Evolutionary conservation across 2,329 filamentous ascomycete species (phyloP).

Genomic region (Fusarium pseudonygamai): DNA sequence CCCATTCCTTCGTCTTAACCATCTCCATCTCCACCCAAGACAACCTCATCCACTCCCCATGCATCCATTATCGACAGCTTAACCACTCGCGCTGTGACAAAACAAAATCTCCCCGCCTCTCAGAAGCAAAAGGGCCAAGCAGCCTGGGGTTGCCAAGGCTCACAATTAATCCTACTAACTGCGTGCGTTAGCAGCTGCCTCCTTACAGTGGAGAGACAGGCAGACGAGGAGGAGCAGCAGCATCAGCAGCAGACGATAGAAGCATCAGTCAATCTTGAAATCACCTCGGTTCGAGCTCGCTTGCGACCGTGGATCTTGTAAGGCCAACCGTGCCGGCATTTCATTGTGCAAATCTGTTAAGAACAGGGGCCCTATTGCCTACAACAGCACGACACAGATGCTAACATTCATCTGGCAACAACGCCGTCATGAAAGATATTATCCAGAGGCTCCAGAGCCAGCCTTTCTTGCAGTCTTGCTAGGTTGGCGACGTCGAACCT

Average conservation of each 20-base stretch:
- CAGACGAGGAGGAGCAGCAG: not conserved
- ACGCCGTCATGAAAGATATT: constrained; percentile 21
- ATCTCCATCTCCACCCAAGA: constrained; percentile 22
- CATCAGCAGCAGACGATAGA: not conserved
- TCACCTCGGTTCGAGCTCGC: constrained; percentile 16
- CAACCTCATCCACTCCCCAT: constrained; percentile 33
- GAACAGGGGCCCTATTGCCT: constrained; percentile 12
- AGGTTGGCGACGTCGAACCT: constrained; percentile 25
- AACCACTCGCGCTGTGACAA: constrained; percentile 25
- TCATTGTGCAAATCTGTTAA: constrained; percentile 27
- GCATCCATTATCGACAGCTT: constrained; percentile 33
- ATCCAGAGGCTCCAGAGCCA: not conserved
- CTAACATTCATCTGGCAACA: constrained; percentile 25
- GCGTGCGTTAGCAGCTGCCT: not conserved
- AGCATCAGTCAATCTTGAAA: constrained; percentile 19
- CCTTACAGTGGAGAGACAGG: constrained; percentile 4
- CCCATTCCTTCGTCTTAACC: constrained; percentile 10
- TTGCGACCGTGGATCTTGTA: constrained; percentile 27
- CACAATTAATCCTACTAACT: constrained; percentile 19
- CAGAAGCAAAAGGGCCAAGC: constrained; percentile 33
- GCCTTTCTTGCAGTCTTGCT: constrained; percentile 10
- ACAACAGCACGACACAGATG: constrained; percentile 3
- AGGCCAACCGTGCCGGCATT: constrained; percentile 9
- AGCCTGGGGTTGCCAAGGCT: constrained; percentile 34
- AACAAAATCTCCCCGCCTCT: constrained; percentile 33